These are phyloP conservation scores for Oryza glaberrima DNA, from an alignment of 176 grass and related monocot species.

Conservation along the genomic window DNA sequence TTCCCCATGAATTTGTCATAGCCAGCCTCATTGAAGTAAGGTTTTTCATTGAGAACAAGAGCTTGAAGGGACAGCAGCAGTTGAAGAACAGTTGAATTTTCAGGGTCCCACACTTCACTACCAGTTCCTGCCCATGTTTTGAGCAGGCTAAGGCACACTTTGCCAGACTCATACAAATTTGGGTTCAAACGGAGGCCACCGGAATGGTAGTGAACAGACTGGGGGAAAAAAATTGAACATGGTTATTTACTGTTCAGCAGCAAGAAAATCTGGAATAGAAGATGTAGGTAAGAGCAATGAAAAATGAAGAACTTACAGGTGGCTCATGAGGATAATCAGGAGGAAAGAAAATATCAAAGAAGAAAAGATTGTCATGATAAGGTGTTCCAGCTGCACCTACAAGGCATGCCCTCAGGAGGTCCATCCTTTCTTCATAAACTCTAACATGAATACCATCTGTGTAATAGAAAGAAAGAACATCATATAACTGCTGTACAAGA, in stretches of 20 bases:
- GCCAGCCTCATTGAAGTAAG: conserved; percentile 96
- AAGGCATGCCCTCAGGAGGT: conserved; percentile 89
- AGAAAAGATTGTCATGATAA: conserved; percentile 93
- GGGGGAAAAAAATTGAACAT: conserved; percentile 18
- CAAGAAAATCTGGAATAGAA: not conserved
- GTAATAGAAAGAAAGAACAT: conserved; percentile 28
- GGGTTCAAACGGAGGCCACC: conserved; percentile 90
- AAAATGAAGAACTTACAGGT: conserved; percentile 70
- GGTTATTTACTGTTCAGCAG: conserved; percentile 18
- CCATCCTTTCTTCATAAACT: conserved; percentile 96
- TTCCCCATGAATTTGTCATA: conserved; percentile 95
- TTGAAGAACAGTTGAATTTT: conserved; percentile 86
- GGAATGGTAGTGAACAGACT: conserved; percentile 92
- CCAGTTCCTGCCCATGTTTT: conserved; percentile 91
- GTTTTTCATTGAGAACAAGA: conserved; percentile 97
- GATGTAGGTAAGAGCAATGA: conserved; percentile 18
- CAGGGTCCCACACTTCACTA: conserved; percentile 86
- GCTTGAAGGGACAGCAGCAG: conserved; percentile 91
- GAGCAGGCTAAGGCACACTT: conserved; percentile 97
- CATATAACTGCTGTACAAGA: conserved; percentile 32
- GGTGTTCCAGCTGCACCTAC: conserved; percentile 89
- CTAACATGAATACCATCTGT: conserved; percentile 92
- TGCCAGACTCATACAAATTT: conserved; percentile 91
- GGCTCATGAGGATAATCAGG: conserved; percentile 84
- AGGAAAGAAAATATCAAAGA: conserved; percentile 98